Base-by-base conservation (phyloP, 192 early-diverging fungal genomes). In the Geranomyces michiganensis region DNA sequence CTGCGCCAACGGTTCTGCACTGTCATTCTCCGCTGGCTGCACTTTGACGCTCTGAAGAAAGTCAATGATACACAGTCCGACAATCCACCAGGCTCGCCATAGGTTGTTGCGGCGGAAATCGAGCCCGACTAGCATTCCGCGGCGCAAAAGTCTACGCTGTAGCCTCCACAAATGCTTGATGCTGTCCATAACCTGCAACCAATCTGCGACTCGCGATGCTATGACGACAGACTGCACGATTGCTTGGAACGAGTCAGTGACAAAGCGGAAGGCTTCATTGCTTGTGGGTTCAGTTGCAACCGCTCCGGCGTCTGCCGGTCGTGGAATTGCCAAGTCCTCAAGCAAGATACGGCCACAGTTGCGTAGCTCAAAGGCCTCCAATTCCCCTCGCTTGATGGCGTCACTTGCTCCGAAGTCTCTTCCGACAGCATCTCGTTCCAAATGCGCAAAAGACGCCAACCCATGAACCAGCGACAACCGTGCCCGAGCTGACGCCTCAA, bases 201-300 rank as follows among this genome's bases (percentile, higher is more conserved):
- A 79, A 19, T 70, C 36, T 17, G 62, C 65, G 0, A 75, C 66
- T 51, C 84, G 68, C 8, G 65, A 21, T 6, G 80, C 74, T 29
- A 80, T 67, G n/a, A 76, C 73, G 51, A 78, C 56, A 14, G 79
- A 70, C 48, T 85, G 84, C 15, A 77, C 78, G 56, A 79, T 68
- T 13, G 44, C 24, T 66, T 85, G 84, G 22, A 81, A 62, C 29
- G 70, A 71, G 14, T 85, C 84, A 7, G 43, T 33, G 48, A 70
- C 67, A 56, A 58, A 60, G 26, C 63, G 66, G 29, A 62, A 41
- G 31, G 36, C 24, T 32, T 76, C 75, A 4, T 60, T 24, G 76
- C 56, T 66, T 4, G 62, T 4, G 7, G 15, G n/a, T 6, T 66
- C 53, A 7, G 64, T 22, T 24, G 46, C 48, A 12, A 3, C 32